phyloP scores from a whole-genome alignment of 495 filamentous ascomycete genomes.

The Lepraria neglecta region DNA sequence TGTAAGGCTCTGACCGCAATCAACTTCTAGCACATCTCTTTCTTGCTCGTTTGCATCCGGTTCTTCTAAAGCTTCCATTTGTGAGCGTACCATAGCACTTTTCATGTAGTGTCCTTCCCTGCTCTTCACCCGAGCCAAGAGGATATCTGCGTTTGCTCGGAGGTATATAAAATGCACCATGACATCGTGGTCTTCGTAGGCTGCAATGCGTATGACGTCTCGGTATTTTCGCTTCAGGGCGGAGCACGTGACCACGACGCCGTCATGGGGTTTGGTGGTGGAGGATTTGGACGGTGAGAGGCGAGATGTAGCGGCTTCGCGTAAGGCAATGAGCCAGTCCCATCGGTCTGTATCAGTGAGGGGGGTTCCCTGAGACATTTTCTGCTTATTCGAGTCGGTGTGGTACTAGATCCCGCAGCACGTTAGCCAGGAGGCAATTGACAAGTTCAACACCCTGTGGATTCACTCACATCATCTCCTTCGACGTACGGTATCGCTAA shows the following conservation, averaged over 20 bases:
- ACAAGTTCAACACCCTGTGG: neutral
- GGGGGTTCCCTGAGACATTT: conserved; percentile 83
- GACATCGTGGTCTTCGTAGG: conserved; percentile 68
- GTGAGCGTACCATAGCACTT: conserved; percentile 91
- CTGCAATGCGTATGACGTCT: conserved; percentile 87
- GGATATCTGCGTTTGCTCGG: conserved; percentile 62
- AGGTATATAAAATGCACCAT: conserved; percentile 92
- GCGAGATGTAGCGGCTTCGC: conserved; percentile 65
- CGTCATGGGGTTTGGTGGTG: conserved; percentile 48
- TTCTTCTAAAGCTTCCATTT: conserved; percentile 78
- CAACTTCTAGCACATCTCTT: conserved; percentile 70
- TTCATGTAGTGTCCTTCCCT: conserved; percentile 94
- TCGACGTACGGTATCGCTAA: conserved; percentile 81
- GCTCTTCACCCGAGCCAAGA: conserved; percentile 64
- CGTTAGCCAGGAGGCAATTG: neutral
- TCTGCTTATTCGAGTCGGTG: conserved; percentile 75
- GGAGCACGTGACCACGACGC: conserved; percentile 92
- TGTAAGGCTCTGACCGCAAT: conserved; percentile 60
- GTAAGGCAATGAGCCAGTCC: conserved; percentile 92
- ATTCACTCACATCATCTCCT: conserved; percentile 79
- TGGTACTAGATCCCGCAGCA: conserved; percentile 61
- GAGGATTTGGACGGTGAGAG: conserved; percentile 47
- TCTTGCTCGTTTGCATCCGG: conserved; percentile 64
- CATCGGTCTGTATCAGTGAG: conserved; percentile 94
- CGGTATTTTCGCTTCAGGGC: conserved; percentile 96